Base-by-base conservation (phyloP, 352 stramenopile genomes). In the Aphanomyces euteiches region DNA sequence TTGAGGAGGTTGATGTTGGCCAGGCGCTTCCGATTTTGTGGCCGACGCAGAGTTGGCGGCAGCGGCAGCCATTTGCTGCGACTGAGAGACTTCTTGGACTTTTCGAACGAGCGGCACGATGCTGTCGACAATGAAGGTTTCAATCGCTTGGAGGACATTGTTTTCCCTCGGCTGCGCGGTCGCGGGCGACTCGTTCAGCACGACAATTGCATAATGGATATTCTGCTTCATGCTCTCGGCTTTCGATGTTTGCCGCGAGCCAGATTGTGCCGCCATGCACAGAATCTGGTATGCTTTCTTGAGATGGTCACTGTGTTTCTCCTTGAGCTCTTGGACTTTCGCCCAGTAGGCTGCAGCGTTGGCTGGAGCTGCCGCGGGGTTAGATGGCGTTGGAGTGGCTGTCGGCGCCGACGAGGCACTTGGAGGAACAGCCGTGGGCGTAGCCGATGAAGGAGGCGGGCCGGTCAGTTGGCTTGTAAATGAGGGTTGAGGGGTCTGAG, bases 181-280 rank as follows among this genome's bases (percentile, higher is more conserved):
- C 13, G 74, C 73, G 7, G 54, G 13, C 19, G 47, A 28, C 63
- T 89, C 82, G 13, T 81, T 79, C 48, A 95, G 50, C 13, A 95
- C 82, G 38, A 79, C 78, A 59, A 91, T 79, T 13, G 89, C 84
- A 60, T 92, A 71, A 6, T 39, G 73, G 74, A 95, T 92, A 70
- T 93, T 95, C 59, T 89, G 78, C 74, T 90, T 90, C 69, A 95
- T 79, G 41, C 83, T 90, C 56, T 93, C 78, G 3, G 82, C 87
- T 72, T 95, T 95, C 37, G 66, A 37, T 21, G 81, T 85, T 72
- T 95, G 88, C 5, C 76, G 61, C 0, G 83, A 84, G 56, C 90
- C 89, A 5, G 80, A 70, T 43, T 70, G 74, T 3, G 87, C 77
- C 47, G 79, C 85, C 21, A 72, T 82, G 60, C 77, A 83, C 56